phyloP scores from a whole-genome alignment of 768 basidiomycete species.

The Kwoniella sp. region DNA sequence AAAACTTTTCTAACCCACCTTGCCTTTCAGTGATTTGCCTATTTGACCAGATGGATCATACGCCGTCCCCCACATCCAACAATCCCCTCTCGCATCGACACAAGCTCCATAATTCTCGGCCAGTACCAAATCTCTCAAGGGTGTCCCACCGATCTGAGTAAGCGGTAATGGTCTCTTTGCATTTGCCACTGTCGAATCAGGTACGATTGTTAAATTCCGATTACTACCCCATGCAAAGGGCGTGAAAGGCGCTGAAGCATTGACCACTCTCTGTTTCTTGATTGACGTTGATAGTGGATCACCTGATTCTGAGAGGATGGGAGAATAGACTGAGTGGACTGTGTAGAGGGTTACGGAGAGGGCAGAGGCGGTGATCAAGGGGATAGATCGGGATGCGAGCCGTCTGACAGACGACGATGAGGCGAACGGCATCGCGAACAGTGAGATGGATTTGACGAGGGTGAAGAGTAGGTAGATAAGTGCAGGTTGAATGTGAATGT shows the following conservation, averaged over 20 bases:
- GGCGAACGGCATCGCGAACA: constrained; percentile 23
- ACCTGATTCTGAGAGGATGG: constrained; percentile 16
- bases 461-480: no score
- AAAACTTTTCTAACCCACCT: constrained; percentile 47
- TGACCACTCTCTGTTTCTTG: constrained; percentile 23
- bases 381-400: constrained; percentile 34
- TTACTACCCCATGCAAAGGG: constrained; percentile 53
- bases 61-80: constrained; percentile 55
- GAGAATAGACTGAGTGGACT: constrained; percentile 24
- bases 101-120: constrained; percentile 53
- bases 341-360: constrained; percentile 39
- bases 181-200: constrained; percentile 28
- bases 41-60: constrained; percentile 43
- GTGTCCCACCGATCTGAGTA: constrained; percentile 45
- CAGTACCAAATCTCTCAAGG: constrained; percentile 50
- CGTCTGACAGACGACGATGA: constrained; percentile 28
- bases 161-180: constrained; percentile 46
- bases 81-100: constrained; percentile 54
- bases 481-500: no score
- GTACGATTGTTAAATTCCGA: constrained; percentile 37
- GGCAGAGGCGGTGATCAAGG: constrained; percentile 36
- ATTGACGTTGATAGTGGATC: constrained; percentile 23
- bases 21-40: constrained; percentile 46
- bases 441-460: no score
- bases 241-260: constrained; percentile 32